These are phyloP conservation scores for Lepidium africanum DNA, from an alignment of 345 rosid species.

Conservation along the genomic window DNA sequence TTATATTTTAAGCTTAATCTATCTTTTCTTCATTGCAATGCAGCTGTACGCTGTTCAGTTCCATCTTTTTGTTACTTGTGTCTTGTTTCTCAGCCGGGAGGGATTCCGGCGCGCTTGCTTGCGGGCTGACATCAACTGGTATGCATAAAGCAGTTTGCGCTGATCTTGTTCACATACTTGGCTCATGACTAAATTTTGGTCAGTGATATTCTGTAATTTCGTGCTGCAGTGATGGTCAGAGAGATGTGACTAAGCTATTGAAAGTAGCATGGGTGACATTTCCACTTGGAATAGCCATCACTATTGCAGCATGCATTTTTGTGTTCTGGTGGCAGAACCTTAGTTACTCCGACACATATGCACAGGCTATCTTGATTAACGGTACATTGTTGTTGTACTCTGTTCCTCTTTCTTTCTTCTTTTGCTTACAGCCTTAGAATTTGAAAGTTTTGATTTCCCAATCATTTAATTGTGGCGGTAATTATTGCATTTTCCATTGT, in stretches of 20 bases:
- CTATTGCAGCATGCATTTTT: slow-evolving; percentile 41
- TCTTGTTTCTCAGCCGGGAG: slow-evolving; percentile 89
- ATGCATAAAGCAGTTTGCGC: background rate
- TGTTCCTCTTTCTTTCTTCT: background rate
- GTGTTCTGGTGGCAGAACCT: slow-evolving; percentile 89
- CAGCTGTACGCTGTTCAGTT: slow-evolving; percentile 89
- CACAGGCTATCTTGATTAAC: slow-evolving; percentile 73
- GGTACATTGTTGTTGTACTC: slow-evolving; percentile 34
- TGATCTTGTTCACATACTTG: background rate
- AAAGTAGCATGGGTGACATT: slow-evolving; percentile 82
- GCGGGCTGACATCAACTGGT: slow-evolving; percentile 77
- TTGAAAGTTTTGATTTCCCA: background rate
- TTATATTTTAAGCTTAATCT: background rate
- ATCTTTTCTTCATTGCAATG: slow-evolving; percentile 7
- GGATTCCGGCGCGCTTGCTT: slow-evolving; percentile 89
- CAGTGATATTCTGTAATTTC: background rate
- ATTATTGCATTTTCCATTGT: background rate
- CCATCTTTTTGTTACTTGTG: slow-evolving; percentile 73
- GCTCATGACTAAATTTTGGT: background rate
- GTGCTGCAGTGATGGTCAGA: slow-evolving; percentile 47
- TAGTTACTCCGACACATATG: slow-evolving; percentile 50
- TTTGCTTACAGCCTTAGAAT: background rate
- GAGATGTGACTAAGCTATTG: slow-evolving; percentile 40
- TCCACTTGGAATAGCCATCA: slow-evolving; percentile 59
- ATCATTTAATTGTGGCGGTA: background rate